phyloP scores from a whole-genome alignment of 2,329 filamentous ascomycete genomes.

The Orbilia quercus region DNA sequence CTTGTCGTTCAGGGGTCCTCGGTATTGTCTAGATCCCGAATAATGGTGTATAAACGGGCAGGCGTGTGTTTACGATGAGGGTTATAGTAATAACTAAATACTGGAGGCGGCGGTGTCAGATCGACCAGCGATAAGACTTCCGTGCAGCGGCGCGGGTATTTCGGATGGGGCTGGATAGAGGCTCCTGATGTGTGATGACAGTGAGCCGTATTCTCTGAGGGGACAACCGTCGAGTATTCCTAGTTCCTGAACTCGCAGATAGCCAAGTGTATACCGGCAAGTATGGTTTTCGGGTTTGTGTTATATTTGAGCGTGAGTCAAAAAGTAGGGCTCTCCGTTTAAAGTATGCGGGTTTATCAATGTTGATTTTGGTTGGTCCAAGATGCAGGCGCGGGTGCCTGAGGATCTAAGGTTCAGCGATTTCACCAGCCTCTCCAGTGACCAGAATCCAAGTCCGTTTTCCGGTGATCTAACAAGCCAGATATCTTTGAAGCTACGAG shows the following conservation, averaged over 20 bases:
- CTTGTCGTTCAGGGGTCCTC: slow-evolving; percentile 25
- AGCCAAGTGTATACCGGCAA: no score
- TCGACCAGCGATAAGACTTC: background rate
- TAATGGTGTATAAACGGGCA: no score
- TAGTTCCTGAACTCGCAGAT: no score
- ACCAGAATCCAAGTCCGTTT: background rate
- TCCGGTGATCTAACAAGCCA: background rate
- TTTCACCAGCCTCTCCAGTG: background rate
- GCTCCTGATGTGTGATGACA: background rate
- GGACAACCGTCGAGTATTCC: background rate
- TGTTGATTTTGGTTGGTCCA: background rate
- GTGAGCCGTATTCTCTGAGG: background rate
- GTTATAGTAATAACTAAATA: background rate
- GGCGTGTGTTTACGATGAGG: background rate
- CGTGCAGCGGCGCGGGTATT: slow-evolving; percentile 7
- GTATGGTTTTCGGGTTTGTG: no score
- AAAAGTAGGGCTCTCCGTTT: background rate
- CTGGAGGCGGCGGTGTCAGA: background rate
- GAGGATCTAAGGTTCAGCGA: slow-evolving; percentile 14
- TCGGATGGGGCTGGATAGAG: background rate
- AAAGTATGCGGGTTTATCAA: background rate
- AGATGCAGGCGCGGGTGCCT: slow-evolving; percentile 7
- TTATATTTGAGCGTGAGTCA: no score
- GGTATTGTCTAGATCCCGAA: background rate
- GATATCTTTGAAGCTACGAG: background rate